A percentile compares a stretch with the other conserved stretches of the same genome.
Conservation (phyloP, 73 alveolate genomes). For the Symbiodinium natans region DNA sequence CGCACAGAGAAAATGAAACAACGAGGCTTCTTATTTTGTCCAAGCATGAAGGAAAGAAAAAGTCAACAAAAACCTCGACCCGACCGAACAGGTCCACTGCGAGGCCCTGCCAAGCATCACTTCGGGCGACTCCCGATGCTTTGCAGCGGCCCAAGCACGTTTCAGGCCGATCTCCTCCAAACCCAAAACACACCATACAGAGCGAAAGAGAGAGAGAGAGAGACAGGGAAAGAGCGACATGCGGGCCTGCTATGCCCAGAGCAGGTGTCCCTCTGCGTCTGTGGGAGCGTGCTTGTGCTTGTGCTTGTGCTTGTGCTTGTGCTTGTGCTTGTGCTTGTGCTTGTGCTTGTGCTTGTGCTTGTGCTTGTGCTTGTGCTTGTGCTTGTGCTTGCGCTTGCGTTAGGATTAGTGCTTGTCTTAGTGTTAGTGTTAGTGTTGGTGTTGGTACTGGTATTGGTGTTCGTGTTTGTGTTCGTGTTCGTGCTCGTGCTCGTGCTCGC, state of each 20-base stretch:
- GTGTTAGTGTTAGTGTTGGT: background rate
- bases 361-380: background rate
- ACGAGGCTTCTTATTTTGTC: too few relatives aligned
- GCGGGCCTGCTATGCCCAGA: background rate
- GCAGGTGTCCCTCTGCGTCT: too few relatives aligned
- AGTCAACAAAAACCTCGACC: background rate
- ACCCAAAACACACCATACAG: too few relatives aligned
- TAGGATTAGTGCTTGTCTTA: background rate
- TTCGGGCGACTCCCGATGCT: background rate
- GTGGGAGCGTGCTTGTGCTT: background rate
- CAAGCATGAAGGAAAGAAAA: too few relatives aligned
- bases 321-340: background rate
- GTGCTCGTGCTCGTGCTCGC: background rate
- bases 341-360: background rate
- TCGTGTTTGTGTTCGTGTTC: too few relatives aligned
- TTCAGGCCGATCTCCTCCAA: constrained; percentile 31
- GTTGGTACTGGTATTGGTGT: too few relatives aligned
- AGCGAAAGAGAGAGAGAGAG: too few relatives aligned
- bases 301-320: background rate
- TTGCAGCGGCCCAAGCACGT: constrained; percentile 43
- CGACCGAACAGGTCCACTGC: too few relatives aligned
- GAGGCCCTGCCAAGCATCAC: background rate
- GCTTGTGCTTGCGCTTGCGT: background rate
- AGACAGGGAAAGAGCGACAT: background rate
- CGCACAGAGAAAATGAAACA: too few relatives aligned